A percentile compares a stretch with the other conserved stretches of the same genome.
Conservation (phyloP, 2,329 filamentous ascomycete genomes). For the Orbilia oligospora region DNA sequence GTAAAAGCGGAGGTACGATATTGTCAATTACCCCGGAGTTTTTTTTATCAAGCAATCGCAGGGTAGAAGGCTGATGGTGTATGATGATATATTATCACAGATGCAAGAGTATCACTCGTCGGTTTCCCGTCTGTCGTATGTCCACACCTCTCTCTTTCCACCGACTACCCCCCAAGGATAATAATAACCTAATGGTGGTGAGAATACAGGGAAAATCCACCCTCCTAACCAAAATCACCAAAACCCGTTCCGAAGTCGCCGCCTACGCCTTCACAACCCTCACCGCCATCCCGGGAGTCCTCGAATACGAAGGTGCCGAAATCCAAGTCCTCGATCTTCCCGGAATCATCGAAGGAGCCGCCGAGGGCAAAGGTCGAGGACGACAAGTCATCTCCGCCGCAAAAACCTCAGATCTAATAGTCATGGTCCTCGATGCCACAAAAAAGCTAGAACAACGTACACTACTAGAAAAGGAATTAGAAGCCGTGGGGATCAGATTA, state of each 20-base stretch:
- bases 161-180: no score
- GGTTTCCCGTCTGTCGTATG: slow-evolving; percentile 92
- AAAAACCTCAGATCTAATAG: slow-evolving; percentile 96
- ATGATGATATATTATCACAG: slow-evolving; percentile 66
- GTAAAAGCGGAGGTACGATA: slow-evolving; percentile 79
- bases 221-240: slow-evolving; percentile 98
- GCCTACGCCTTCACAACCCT: slow-evolving; percentile 98
- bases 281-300: slow-evolving; percentile 95
- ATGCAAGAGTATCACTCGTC: slow-evolving; percentile 95
- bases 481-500: slow-evolving; percentile 92
- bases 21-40: background rate
- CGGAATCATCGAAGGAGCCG: slow-evolving; percentile 96
- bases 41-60: background rate
- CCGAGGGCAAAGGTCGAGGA: slow-evolving; percentile 95
- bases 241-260: slow-evolving; percentile 95
- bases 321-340: slow-evolving; percentile 98
- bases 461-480: slow-evolving; percentile 89
- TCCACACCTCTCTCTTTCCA: background rate
- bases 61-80: background rate
- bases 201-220: slow-evolving; percentile 83
- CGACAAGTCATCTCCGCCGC: slow-evolving; percentile 97
- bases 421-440: slow-evolving; percentile 97
- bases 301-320: slow-evolving; percentile 97
- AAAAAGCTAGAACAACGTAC: slow-evolving; percentile 95
- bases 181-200: background rate